phyloP scores from a whole-genome alignment of 345 rosid species.

The Sonneratia caseolaris region DNA sequence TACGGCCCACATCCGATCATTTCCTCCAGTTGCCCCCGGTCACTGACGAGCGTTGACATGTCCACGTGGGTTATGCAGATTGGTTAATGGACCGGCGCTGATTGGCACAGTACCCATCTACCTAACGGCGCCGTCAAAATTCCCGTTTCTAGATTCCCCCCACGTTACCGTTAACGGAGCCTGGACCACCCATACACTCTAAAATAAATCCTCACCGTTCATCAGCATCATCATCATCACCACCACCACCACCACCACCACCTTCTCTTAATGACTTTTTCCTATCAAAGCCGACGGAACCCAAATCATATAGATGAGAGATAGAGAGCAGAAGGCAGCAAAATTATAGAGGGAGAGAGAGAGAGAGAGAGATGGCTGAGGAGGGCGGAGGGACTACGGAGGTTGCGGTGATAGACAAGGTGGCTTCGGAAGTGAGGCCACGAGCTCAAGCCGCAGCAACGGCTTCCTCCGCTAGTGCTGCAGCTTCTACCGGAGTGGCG shows the following conservation, averaged over 20 bases:
- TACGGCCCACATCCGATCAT: slow-evolving; percentile 13
- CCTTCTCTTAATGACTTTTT: not conserved
- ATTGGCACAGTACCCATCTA: not conserved
- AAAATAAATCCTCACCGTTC: slow-evolving; percentile 34
- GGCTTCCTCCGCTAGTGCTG: slow-evolving; percentile 5
- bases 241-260: not conserved
- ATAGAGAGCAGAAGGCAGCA: not conserved
- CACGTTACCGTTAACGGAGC: slow-evolving; percentile 37
- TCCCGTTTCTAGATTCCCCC: slow-evolving; percentile 51
- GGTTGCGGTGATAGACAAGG: slow-evolving; percentile 22
- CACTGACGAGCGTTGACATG: not conserved
- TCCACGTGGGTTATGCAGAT: slow-evolving; percentile 19
- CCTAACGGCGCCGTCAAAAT: slow-evolving; percentile 83
- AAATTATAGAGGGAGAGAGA: not conserved
- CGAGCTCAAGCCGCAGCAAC: slow-evolving; percentile 20
- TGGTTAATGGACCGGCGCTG: slow-evolving; percentile 17
- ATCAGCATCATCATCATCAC: not conserved
- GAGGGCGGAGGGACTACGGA: slow-evolving; percentile 22
- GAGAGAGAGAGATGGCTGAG: slow-evolving; percentile 14
- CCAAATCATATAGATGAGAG: not conserved
- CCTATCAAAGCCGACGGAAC: slow-evolving; percentile 1
- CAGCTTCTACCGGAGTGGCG: not conserved
- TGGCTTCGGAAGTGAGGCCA: slow-evolving; percentile 25
- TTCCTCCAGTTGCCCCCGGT: not conserved
- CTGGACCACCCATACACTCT: slow-evolving; percentile 32